Percentiles rank a stretch among this genome's conserved stretches.
These are phyloP conservation scores for Parsonsia alboflavescens DNA, from an alignment of 257 asterid species.

Conservation along the genomic window DNA sequence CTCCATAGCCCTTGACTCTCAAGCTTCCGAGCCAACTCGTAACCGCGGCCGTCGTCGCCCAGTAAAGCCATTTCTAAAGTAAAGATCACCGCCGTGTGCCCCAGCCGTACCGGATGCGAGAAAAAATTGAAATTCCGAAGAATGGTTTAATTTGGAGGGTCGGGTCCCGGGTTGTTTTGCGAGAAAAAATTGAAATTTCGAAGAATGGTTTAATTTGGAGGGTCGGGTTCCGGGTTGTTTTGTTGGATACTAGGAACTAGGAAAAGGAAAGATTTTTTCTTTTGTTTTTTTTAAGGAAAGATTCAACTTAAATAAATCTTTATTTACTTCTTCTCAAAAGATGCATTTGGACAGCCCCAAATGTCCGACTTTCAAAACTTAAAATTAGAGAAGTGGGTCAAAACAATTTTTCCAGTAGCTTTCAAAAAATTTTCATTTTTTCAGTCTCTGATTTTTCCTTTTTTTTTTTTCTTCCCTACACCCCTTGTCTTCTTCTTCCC, in stretches of 20 bases:
- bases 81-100: background rate
- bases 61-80: conserved; percentile 48
- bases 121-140: background rate
- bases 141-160: background rate
- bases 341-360: too few relatives aligned
- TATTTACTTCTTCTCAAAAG: too few relatives aligned
- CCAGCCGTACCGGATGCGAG: background rate
- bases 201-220: background rate
- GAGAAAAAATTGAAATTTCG: background rate
- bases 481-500: too few relatives aligned
- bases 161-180: background rate
- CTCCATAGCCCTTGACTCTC: conserved; percentile 88
- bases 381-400: too few relatives aligned
- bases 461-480: too few relatives aligned
- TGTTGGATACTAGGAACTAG: background rate
- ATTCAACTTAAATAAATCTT: too few relatives aligned
- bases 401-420: too few relatives aligned
- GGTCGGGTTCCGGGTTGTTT: conserved; percentile 1
- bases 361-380: too few relatives aligned
- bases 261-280: too few relatives aligned
- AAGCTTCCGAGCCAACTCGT: conserved; percentile 88
- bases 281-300: too few relatives aligned
- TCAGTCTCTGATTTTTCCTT: too few relatives aligned
- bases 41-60: conserved; percentile 91
- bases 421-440: too few relatives aligned